Base-by-base conservation (phyloP, 1,139 yeast species). In the Zygoascus meyerae region DNA sequence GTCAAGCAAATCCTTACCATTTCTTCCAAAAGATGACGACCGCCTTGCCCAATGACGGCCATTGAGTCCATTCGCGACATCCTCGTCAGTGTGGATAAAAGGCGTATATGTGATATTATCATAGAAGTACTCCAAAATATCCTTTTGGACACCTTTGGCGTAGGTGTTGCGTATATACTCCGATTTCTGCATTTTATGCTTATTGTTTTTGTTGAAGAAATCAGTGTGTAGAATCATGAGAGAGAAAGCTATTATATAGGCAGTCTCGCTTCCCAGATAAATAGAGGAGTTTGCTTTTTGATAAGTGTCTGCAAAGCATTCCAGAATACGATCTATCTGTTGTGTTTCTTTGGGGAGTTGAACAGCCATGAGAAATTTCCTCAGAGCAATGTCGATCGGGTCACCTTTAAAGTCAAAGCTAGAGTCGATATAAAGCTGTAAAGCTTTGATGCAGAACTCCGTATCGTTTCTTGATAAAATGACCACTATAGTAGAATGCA, bases 191-290 rank as follows among this genome's bases (percentile, higher is more conserved):
- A 83, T 81, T 59, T 82, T 83, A 49, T 67, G 71, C 55, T 75
- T 78, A 62, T 82, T 82, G 59, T 75, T 78, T 21, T 73, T 71
- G 63, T 82, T 83, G 67, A 80, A 83, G 51, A 69, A 73, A 58
- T 82, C 89, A 0, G 90, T 83, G 57, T 83, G 89, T 31, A 83
- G 66, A 71, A 83, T 78, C 45, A 83, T 70, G 38, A 83, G 62
- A 1, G 86, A 78, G 57, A 78, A 83, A 0, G 78, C 71, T 8
- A 81, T 59, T 43, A 79, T 73, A 55, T 80, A 79, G 2, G 81
- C 71, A 14, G 69, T 72, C 49, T 81, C 86, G 5, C 70, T 68
- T 14, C 68, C 64, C 46, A 58, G 46, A 38, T 68, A 73, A 3
- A 70, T 49, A 4, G 57, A 57, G 0, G 68, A 68, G 50, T 75